Base-by-base conservation (phyloP, 768 basidiomycete species). In the Fistulinella prunicolor region DNA sequence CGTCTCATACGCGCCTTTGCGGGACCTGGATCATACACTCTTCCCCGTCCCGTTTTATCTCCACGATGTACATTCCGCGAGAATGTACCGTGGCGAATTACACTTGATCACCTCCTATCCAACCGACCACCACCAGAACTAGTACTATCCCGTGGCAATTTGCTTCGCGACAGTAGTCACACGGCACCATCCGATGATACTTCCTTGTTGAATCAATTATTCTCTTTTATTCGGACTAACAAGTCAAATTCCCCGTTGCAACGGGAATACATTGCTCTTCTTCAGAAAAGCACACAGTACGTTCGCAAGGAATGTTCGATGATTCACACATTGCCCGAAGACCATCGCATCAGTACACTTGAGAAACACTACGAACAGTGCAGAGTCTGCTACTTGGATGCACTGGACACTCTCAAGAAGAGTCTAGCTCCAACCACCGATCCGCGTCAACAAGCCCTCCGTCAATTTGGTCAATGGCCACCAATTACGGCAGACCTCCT, bases 401-500 rank as follows among this genome's bases (percentile, higher is more conserved):
- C 14, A 14, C 12, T 61, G 17, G 12, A 19, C 1, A 5, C n/a
- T 13, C 23, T 61, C 12, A 23, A 14, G 20, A 1, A 46, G 4
- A 21, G 5, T n/a, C 47, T 55, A 53, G 55, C 6, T 58, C 57
- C 61, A 13, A n/a, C 38, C 4, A 17, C 16, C 7, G 19, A 26
- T 6, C 19, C 24, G 16, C 10, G 13, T 12, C 61, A 61, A 42
- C 22, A 30, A 1, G 40, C 42, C 1, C 9, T 60, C 26, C 10
- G 10, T 43, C 35, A 17, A n/a, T 36, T 49, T 13, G 56, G 51
- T 10, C 53, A 66, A 38, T 73, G 73, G 71, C 72, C 73, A 1
- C 58, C 60, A 6, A 46, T 43, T 29, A 46, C 57, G 16, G 35
- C 51, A 8, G 61, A 54, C 38, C 47, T 55, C 19, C 53, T 74